These are phyloP conservation scores for Ustilago lituana DNA, from an alignment of 1,284 basidiomycete genomes.

Conservation along the genomic window DNA sequence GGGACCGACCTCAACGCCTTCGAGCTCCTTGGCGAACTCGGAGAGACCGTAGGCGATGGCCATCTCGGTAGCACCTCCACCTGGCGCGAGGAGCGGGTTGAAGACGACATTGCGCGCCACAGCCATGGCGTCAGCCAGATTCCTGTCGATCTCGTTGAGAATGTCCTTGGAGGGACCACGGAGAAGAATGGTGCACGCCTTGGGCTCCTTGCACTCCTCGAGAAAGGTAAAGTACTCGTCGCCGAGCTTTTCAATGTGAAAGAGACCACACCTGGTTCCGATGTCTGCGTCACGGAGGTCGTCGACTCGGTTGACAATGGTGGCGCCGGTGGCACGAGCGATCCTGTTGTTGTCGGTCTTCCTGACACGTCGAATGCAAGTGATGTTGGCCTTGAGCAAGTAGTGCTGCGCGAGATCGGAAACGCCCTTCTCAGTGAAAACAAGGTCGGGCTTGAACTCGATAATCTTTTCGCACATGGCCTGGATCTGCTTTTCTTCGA, in stretches of 20 bases:
- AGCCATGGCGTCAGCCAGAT: conserved; percentile 96
- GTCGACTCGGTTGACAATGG: conserved; percentile 95
- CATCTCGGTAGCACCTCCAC: conserved; percentile 98
- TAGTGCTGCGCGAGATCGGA: conserved; percentile 93
- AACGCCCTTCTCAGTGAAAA: conserved; percentile 97
- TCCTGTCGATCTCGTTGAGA: conserved; percentile 96
- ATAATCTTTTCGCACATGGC: conserved; percentile 84
- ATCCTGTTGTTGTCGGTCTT: conserved; percentile 99
- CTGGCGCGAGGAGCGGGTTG: conserved; percentile 88
- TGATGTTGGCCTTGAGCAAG: conserved; percentile 86
- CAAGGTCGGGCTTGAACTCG: conserved; percentile 92
- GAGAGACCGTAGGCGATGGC: conserved; percentile 89
- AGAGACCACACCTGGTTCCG: conserved; percentile 91
- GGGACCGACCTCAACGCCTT: conserved; percentile 83
- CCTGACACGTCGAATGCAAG: conserved; percentile 90
- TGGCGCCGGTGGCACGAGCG: conserved; percentile 92
- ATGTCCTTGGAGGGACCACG: conserved; percentile 98
- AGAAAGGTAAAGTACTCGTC: conserved; percentile 98
- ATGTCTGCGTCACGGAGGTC: conserved; percentile 91
- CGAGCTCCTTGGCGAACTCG: conserved; percentile 79
- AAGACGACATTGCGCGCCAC: conserved; percentile 97
- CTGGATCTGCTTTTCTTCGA: conserved; percentile 98
- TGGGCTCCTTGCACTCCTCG: conserved; percentile 88
- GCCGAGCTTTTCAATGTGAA: conserved; percentile 95
- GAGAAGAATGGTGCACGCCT: conserved; percentile 98